Evolutionary conservation across 768 basidiomycete genomes (phyloP), one percentile per base, ranked within the genome.

Genomic region (Mycena amicta): DNA sequence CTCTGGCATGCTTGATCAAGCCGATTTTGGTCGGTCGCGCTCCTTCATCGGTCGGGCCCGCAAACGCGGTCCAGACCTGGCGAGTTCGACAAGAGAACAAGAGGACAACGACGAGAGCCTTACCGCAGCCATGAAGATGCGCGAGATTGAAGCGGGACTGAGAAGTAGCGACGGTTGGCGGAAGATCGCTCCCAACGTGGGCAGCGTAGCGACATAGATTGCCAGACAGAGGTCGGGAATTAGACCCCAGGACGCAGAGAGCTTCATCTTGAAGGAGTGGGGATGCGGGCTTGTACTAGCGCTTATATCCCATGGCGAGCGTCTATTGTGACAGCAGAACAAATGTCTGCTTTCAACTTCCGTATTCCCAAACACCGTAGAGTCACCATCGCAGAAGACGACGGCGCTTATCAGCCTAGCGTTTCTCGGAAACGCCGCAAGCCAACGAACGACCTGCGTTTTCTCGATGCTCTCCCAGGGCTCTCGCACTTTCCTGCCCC

Each of bases 1-100:
- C 89, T 6, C 71, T 59, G 1, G 88, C 86, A 55, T 86, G 70
- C 2, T 79, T 77, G 50, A 90, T 80, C 49, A 90, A 77, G 0
- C 51, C 53, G 2, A 70, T 56, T 68, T 89, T 89, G 1, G 75
- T 63, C 0, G 69, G 62, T 6, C 71, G 72, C 0, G 69, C 72
- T 50, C 70, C 72, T 45, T 73, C 73, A 62, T 91, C 86, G 0
- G 78, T 71, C 1, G 73, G 76, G 18, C 75, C 52, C 3, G 80
- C 84, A 62, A 85, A 83, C 2, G 65, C 57, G 1, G 64, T 60
- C 88, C 88, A 90, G 2, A 89, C 75, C 39, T 83, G 66, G 8
- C 22, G 22, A 22, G 4, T 26, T 22, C 40, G 27, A 6, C 15
- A 3, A 28, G 33, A 45, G 43, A 11, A 11, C 11, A 27, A 26